phyloP scores from a whole-genome alignment of 495 filamentous ascomycete genomes.

The Podospora comata region DNA sequence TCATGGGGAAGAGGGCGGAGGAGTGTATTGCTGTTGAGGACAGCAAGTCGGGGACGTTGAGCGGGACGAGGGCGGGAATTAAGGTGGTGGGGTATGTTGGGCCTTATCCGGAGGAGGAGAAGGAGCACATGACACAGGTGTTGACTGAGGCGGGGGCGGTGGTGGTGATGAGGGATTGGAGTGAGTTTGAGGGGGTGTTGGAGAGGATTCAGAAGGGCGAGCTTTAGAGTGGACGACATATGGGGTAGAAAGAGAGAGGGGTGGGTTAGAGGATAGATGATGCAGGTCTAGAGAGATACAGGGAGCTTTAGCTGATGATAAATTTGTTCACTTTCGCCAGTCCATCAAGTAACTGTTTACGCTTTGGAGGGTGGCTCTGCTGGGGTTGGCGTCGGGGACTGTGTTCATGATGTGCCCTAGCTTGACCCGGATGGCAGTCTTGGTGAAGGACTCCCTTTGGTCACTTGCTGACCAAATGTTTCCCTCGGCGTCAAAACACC shows the following conservation, averaged over 20 bases:
- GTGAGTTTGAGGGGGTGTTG: constrained; percentile 69
- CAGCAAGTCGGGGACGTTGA: constrained; percentile 80
- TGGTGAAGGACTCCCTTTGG: constrained; percentile 51
- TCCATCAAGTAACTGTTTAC: constrained; percentile 86
- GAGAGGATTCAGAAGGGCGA: constrained; percentile 57
- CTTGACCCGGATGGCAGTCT: constrained; percentile 70
- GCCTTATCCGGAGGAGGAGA: constrained; percentile 68
- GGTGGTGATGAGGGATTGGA: constrained; percentile 84
- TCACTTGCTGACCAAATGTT: constrained; percentile 21
- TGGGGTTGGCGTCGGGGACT: constrained; percentile 72
- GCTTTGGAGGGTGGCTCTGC: constrained; percentile 74
- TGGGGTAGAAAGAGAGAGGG: neutral
- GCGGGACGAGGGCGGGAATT: constrained; percentile 77
- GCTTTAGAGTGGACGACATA: constrained; percentile 15
- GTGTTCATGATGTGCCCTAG: constrained; percentile 75
- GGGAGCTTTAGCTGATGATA: neutral
- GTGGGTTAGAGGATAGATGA: constrained; percentile 1
- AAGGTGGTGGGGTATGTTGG: constrained; percentile 85
- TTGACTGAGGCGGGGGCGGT: constrained; percentile 67
- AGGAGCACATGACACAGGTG: constrained; percentile 66
- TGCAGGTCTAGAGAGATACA: neutral
- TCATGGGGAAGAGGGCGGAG: constrained; percentile 66
- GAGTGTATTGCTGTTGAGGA: constrained; percentile 88
- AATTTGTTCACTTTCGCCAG: constrained; percentile 31
- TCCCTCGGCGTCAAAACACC: constrained; percentile 38